These are phyloP conservation scores for Lasiodiplodia sp. DNA, from an alignment of 2,329 filamentous ascomycete species.

Conservation along the genomic window DNA sequence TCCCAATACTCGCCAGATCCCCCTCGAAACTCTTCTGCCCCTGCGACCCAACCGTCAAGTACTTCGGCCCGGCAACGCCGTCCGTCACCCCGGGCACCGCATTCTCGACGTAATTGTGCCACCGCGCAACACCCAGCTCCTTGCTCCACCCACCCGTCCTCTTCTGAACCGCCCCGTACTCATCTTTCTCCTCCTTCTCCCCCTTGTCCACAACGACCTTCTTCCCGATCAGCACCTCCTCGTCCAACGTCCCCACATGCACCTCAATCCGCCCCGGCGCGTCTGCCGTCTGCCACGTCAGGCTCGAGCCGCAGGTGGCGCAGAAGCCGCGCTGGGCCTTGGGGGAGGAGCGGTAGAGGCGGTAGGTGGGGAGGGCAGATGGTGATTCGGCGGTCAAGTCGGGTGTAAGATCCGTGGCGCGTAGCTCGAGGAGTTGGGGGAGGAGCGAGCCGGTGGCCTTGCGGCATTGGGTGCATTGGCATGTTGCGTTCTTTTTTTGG, in stretches of 20 bases:
- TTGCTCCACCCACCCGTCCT: constrained; percentile 37
- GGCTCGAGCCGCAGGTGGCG: constrained; percentile 35
- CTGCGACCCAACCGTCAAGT: constrained; percentile 29
- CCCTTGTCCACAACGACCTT: no score
- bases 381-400: constrained; percentile 29
- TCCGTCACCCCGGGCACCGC: constrained; percentile 40
- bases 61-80: constrained; percentile 36
- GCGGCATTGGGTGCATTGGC: constrained; percentile 42
- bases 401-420: constrained; percentile 33
- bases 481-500: constrained; percentile 38
- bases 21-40: constrained; percentile 34
- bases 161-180: constrained; percentile 35
- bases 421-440: constrained; percentile 36
- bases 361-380: constrained; percentile 33
- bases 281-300: constrained; percentile 35
- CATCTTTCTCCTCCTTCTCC: constrained; percentile 35
- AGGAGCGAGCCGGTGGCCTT: constrained; percentile 38
- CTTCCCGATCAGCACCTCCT: constrained; percentile 38
- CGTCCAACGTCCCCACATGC: constrained; percentile 39
- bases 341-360: constrained; percentile 35
- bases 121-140: constrained; percentile 33
- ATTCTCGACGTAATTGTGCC: constrained; percentile 39
- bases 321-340: constrained; percentile 37
- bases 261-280: constrained; percentile 34
- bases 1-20: constrained; percentile 29